phyloP scores from a whole-genome alignment of 805 yeast species.

The Saturnispora diversa region DNA sequence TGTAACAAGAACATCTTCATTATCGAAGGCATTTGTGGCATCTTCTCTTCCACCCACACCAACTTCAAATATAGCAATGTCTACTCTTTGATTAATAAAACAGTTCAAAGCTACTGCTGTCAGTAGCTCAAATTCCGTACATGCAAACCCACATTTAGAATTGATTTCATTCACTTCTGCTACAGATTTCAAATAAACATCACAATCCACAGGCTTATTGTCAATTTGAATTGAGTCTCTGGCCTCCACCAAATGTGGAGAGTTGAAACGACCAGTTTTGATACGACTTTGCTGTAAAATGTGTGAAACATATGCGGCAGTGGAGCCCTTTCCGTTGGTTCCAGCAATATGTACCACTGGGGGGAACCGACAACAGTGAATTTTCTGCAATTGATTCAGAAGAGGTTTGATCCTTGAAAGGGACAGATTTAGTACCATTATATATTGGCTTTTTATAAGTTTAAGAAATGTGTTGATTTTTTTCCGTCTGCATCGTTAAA shows the following conservation, averaged over 20 bases:
- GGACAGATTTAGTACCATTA: constrained; percentile 3
- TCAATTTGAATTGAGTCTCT: constrained; percentile 72
- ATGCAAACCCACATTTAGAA: constrained; percentile 38
- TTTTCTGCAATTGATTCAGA: neutral
- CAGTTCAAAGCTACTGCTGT: constrained; percentile 81
- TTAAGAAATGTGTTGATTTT: too few relatives aligned
- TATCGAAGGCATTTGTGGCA: constrained; percentile 68
- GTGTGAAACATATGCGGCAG: constrained; percentile 72
- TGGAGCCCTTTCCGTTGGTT: constrained; percentile 94
- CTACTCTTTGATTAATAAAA: constrained; percentile 51
- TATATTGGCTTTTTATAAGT: neutral
- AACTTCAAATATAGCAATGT: constrained; percentile 82
- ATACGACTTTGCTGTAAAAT: constrained; percentile 43
- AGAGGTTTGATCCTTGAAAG: constrained; percentile 5
- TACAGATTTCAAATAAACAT: constrained; percentile 40
- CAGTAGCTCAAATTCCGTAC: constrained; percentile 82
- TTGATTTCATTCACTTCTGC: constrained; percentile 36
- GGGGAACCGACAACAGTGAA: neutral
- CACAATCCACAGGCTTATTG: constrained; percentile 43
- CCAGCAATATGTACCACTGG: constrained; percentile 83
- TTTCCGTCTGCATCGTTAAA: neutral
- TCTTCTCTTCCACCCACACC: constrained; percentile 89
- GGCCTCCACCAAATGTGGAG: constrained; percentile 72
- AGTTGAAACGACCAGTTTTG: constrained; percentile 71
- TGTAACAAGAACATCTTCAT: constrained; percentile 41